Percentiles rank a stretch among this genome's conserved stretches.
Conservation (phyloP, 805 yeast species). For the Ogataea trehalophila region DNA sequence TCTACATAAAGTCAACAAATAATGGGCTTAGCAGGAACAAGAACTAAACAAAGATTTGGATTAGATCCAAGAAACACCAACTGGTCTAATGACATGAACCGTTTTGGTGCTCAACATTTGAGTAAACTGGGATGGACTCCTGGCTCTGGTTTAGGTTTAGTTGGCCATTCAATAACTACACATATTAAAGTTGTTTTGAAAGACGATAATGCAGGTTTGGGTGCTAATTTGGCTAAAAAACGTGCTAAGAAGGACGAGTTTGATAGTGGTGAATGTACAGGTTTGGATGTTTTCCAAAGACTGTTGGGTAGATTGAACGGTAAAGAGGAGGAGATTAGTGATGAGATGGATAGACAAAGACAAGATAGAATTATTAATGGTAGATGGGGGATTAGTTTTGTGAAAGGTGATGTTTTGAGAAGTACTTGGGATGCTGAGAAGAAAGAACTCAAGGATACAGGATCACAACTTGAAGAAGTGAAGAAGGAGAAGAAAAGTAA, state of each 20-base stretch:
- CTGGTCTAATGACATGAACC: constrained; percentile 81
- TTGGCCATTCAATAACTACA: constrained; percentile 59
- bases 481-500: constrained; percentile 27
- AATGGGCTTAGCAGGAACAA: constrained; percentile 83
- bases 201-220: constrained; percentile 81
- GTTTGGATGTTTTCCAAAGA: constrained; percentile 89
- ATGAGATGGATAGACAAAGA: constrained; percentile 65
- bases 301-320: constrained; percentile 88
- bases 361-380: constrained; percentile 72
- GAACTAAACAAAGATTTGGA: constrained; percentile 80
- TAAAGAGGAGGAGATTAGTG: constrained; percentile 58
- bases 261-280: constrained; percentile 80
- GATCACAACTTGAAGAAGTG: constrained; percentile 8
- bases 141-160: constrained; percentile 81
- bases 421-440: constrained; percentile 76
- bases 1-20: neutral
- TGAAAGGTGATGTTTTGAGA: constrained; percentile 74
- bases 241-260: constrained; percentile 56
- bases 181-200: constrained; percentile 82
- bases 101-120: constrained; percentile 87
- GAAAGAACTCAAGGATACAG: constrained; percentile 27
- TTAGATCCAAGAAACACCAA: constrained; percentile 88
- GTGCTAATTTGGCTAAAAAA: constrained; percentile 60
- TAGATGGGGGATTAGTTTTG: constrained; percentile 83
- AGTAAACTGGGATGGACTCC: constrained; percentile 88